Conservation (phyloP, 192 early-diverging fungal species). For the Backusella westeae region DNA sequence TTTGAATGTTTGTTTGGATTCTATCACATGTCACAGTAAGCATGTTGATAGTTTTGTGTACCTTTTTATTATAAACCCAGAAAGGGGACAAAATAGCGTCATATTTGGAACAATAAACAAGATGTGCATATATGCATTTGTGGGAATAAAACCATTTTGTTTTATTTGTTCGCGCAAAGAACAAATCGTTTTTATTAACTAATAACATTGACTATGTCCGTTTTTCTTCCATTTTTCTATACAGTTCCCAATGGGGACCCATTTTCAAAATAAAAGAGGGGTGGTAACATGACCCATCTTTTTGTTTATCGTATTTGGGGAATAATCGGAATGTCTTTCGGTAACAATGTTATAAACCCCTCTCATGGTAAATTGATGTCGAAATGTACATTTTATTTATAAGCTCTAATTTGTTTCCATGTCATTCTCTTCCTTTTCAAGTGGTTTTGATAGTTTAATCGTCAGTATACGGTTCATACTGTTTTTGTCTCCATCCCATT, state of each 20-base stretch:
- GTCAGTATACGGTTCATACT: slow-evolving; percentile 45
- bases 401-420: not conserved
- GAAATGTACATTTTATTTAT: not conserved
- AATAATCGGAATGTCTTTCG: not conserved
- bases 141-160: too few species aligned
- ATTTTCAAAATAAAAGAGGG: too few species aligned
- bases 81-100: not conserved
- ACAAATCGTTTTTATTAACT: too few species aligned
- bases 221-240: too few species aligned
- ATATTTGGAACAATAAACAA: too few species aligned
- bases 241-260: too few species aligned
- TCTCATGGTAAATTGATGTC: not conserved
- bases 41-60: not conserved
- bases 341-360: not conserved
- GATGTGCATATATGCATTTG: too few species aligned
- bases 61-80: not conserved
- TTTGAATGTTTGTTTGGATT: too few species aligned
- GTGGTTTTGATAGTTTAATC: slow-evolving; percentile 25
- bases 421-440: not conserved
- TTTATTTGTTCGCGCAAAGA: too few species aligned
- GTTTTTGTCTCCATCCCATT: slow-evolving; percentile 58
- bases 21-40: too few species aligned
- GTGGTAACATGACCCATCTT: too few species aligned
- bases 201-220: too few species aligned
- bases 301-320: not conserved